phyloP scores from a whole-genome alignment of 2,329 filamentous ascomycete genomes.

The Aspergillus pseudoglaucus region DNA sequence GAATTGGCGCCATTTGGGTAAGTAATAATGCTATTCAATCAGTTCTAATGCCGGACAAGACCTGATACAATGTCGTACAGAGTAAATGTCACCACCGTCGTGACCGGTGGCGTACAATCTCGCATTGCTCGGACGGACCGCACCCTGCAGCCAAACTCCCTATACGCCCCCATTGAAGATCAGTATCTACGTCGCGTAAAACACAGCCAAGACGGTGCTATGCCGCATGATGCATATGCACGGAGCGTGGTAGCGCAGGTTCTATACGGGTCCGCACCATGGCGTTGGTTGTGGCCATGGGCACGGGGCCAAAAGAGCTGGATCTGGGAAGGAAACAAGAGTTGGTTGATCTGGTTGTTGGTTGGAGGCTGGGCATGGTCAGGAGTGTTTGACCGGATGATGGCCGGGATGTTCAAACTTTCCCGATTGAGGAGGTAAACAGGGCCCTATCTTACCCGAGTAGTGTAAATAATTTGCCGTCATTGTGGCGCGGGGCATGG shows the following conservation, averaged over 20 bases:
- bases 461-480: constrained; percentile 15
- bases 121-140: constrained; percentile 51
- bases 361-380: constrained; percentile 43
- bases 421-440: constrained; percentile 34
- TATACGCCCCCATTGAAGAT: constrained; percentile 47
- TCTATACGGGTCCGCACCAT: constrained; percentile 39
- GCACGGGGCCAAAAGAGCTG: constrained; percentile 29
- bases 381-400: constrained; percentile 34
- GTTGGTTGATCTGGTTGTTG: constrained; percentile 47
- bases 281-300: constrained; percentile 47
- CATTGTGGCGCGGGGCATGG: not conserved
- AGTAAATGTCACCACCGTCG: constrained; percentile 47
- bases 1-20: constrained; percentile 48
- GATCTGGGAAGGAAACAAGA: constrained; percentile 47
- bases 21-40: constrained; percentile 3
- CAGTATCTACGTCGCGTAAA: constrained; percentile 48
- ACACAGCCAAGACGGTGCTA: constrained; percentile 49
- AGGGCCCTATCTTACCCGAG: not conserved
- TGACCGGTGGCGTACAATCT: constrained; percentile 56
- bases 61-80: constrained; percentile 17
- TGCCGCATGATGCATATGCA: constrained; percentile 50
- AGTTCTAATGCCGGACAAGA: not conserved
- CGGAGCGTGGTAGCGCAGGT: constrained; percentile 49
- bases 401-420: constrained; percentile 48
- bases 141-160: constrained; percentile 40